Base-by-base conservation (phyloP, 169 alveolate species). In the Plasmodium cynomolgi region DNA sequence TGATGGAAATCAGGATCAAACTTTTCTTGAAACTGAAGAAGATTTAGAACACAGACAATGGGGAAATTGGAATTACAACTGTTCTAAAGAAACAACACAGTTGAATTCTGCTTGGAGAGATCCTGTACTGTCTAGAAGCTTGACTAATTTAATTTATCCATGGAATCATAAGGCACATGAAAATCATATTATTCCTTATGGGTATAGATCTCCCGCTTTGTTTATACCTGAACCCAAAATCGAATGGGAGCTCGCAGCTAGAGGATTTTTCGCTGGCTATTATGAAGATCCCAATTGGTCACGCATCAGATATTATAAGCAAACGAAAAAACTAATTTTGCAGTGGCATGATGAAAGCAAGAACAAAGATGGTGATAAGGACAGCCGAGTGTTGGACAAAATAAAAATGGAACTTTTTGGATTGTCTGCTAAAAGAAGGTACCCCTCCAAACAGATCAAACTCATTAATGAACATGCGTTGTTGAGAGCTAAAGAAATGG, bases 11-110 rank as follows among this genome's bases (percentile, higher is more conserved):
- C 98, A 96, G 56, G 97, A 95, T 77, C 92, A 93, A 84, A 92
- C 84, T 1, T 82, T 91, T 86, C 96, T 93, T 74, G 98, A 96
- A 75, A 93, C 96, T 6, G 98, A 96, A 75, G 92, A 95, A 80
- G 97, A 96, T 75, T 93, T 96, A 44, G 98, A 96, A 47, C 79
- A 95, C 41, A 94, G 97, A 71, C 97, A 95, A 88, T 96, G 98
- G 98, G 98, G 98, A 1, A 85, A 95, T 56, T 96, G 98, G 98
- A 90, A 93, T 34, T 95, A 91, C 34, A 41, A 71, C 33, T 17
- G 62, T 15, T 85, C 94, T 11, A 90, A 90, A 31, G 94, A 90
- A 44, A 90, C 90, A 3, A 90, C 94, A 17, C 94, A 90, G 23
- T 90, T 90, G 68, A 90, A 90, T 81, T 8, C 94, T 11, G 79